A percentile compares a stretch with the other conserved stretches of the same genome.
phyloP scores from a whole-genome alignment of 1,284 basidiomycete species.

The Boletus sp. region DNA sequence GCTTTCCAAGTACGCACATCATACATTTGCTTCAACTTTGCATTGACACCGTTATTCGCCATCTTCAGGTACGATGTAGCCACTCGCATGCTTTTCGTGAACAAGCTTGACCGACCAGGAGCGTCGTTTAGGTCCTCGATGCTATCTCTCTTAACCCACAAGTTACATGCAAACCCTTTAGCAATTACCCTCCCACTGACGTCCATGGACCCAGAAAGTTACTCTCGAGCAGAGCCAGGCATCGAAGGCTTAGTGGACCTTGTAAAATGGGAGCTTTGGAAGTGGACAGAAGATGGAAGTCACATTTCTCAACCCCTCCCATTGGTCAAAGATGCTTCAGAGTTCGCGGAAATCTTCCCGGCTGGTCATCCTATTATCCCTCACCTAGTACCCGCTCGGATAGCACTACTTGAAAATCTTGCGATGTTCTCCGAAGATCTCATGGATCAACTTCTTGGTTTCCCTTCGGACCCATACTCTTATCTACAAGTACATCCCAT shows the following conservation, averaged over 20 bases:
- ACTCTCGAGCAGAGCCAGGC: constrained; percentile 67
- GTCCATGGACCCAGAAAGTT: constrained; percentile 64
- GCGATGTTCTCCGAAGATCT: constrained; percentile 78
- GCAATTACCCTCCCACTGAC: constrained; percentile 74
- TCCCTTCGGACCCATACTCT: constrained; percentile 55
- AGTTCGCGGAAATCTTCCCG: constrained; percentile 44
- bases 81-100: constrained; percentile 78
- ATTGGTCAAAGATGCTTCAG: constrained; percentile 41
- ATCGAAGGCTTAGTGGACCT: constrained; percentile 77
- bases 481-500: constrained; percentile 55
- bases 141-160: constrained; percentile 64
- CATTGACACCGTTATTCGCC: not conserved
- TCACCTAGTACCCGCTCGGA: constrained; percentile 65
- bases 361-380: constrained; percentile 59
- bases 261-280: constrained; percentile 77
- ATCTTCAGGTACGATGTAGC: constrained; percentile 68
- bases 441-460: constrained; percentile 62
- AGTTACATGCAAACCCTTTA: constrained; percentile 73
- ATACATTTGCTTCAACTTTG: not conserved
- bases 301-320: constrained; percentile 51
- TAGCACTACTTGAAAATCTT: constrained; percentile 68
- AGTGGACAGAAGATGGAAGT: constrained; percentile 53
- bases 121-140: constrained; percentile 73
- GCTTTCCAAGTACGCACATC: constrained; percentile 63
- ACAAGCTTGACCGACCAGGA: constrained; percentile 85